These are phyloP conservation scores for Saksenaea oblongispora DNA, from an alignment of 371 early-diverging fungal genomes.

Conservation along the genomic window DNA sequence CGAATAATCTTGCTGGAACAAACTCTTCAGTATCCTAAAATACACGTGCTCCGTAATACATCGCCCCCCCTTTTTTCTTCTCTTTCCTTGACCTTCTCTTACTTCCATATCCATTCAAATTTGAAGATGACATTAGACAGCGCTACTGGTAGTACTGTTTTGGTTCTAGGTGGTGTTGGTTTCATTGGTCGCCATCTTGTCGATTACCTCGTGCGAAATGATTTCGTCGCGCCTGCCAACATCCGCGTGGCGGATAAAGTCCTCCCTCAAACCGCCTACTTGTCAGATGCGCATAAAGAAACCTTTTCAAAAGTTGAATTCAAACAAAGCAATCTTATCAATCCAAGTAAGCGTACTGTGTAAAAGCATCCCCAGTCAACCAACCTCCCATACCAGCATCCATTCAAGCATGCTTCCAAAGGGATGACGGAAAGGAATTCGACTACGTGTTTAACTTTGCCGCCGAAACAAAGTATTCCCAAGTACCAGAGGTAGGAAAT, in stretches of 20 bases:
- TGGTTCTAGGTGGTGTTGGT: slow-evolving; percentile 83
- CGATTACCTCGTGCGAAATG: slow-evolving; percentile 66
- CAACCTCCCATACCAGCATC: slow-evolving; percentile 44
- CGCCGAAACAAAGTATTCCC: slow-evolving; percentile 90
- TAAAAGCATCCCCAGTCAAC: neutral
- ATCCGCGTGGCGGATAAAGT: slow-evolving; percentile 92
- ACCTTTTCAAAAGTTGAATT: slow-evolving; percentile 79
- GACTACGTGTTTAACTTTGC: slow-evolving; percentile 93
- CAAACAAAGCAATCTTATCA: slow-evolving; percentile 80
- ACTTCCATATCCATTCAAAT: neutral
- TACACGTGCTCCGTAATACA: neutral
- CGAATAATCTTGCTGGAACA: too few species aligned
- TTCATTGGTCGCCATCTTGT: slow-evolving; percentile 87
- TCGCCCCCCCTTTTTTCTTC: neutral
- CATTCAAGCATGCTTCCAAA: slow-evolving; percentile 71
- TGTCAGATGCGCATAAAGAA: slow-evolving; percentile 64
- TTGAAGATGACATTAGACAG: slow-evolving; percentile 13
- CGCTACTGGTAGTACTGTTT: slow-evolving; percentile 36
- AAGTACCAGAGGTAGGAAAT: slow-evolving; percentile 68
- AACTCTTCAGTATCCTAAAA: too few species aligned
- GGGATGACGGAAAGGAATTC: slow-evolving; percentile 66
- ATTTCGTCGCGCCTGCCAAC: slow-evolving; percentile 44
- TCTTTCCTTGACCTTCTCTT: neutral
- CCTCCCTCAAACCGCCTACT: slow-evolving; percentile 84
- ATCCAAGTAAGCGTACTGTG: slow-evolving; percentile 57